These are phyloP conservation scores for Rhizopus microsporus DNA, from an alignment of 371 early-diverging fungal genomes.

Conservation along the genomic window DNA sequence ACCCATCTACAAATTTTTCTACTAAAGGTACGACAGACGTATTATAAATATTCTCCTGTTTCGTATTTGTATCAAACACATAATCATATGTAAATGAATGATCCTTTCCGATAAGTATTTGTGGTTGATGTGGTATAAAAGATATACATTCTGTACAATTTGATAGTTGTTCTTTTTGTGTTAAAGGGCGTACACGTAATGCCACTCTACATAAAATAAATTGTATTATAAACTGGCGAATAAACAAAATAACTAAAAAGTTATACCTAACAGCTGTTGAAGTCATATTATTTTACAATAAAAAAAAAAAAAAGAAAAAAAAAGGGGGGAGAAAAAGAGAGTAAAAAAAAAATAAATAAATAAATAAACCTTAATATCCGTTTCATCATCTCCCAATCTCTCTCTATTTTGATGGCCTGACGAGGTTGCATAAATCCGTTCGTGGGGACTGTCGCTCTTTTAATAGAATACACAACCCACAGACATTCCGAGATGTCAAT, in stretches of 20 bases:
- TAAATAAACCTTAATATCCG: background rate
- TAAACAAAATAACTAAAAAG: background rate
- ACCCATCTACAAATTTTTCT: conserved; percentile 90
- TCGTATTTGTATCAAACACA: conserved; percentile 72
- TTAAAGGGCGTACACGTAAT: conserved; percentile 79
- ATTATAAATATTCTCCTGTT: conserved; percentile 74
- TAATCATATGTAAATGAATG: conserved; percentile 86
- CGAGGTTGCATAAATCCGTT: background rate
- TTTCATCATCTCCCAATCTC: too few species aligned
- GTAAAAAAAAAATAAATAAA: conserved; percentile 1
- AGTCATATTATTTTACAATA: conserved; percentile 17
- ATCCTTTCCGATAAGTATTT: conserved; percentile 65
- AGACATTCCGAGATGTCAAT: background rate
- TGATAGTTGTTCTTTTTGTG: conserved; percentile 71
- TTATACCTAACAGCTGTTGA: conserved; percentile 45
- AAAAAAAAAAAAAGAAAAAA: conserved; percentile 4
- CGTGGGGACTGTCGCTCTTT: conserved; percentile 1
- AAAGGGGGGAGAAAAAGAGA: conserved; percentile 2
- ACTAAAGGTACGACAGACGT: conserved; percentile 70
- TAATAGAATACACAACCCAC: conserved; percentile 3
- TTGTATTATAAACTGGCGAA: conserved; percentile 3
- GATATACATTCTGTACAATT: conserved; percentile 72
- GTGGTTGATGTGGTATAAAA: conserved; percentile 61
- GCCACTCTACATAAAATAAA: conserved; percentile 60
- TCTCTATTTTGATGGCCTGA: background rate